Conservation (phyloP, 2,329 filamentous ascomycete genomes). For the Xylaria sp. region DNA sequence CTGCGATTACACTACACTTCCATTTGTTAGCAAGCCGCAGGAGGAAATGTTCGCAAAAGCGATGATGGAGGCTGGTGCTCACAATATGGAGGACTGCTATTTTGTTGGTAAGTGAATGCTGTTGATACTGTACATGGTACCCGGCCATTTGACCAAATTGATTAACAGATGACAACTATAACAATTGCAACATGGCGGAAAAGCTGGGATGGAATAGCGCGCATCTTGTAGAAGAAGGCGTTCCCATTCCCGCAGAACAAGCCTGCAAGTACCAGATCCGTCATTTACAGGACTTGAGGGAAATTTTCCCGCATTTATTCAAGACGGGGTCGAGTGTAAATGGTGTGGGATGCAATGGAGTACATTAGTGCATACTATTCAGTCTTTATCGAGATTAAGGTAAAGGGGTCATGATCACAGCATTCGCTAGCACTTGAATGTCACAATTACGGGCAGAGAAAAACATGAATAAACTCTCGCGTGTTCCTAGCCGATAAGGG, state of each 20-base stretch:
- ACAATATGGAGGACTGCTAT: conserved; percentile 34
- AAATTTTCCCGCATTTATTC: conserved; percentile 29
- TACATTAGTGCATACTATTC: conserved; percentile 4
- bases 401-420: neutral
- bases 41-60: conserved; percentile 35
- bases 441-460: neutral
- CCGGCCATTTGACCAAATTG: neutral
- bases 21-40: conserved; percentile 35
- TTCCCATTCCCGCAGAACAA: conserved; percentile 16
- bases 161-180: conserved; percentile 31
- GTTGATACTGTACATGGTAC: neutral
- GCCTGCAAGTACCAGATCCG: conserved; percentile 31
- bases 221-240: conserved; percentile 32
- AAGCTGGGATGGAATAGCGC: conserved; percentile 34
- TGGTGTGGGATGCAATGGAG: neutral
- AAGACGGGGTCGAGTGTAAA: conserved; percentile 10
- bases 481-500: neutral
- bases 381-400: neutral
- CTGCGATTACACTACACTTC: conserved; percentile 34
- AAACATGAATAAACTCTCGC: neutral
- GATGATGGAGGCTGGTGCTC: conserved; percentile 34
- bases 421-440: neutral
- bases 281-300: conserved; percentile 30
- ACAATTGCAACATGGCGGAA: conserved; percentile 33
- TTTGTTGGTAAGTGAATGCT: conserved; percentile 28